Conservation (phyloP, 2,329 filamentous ascomycete genomes). For the Chaetomiaceae sp. region DNA sequence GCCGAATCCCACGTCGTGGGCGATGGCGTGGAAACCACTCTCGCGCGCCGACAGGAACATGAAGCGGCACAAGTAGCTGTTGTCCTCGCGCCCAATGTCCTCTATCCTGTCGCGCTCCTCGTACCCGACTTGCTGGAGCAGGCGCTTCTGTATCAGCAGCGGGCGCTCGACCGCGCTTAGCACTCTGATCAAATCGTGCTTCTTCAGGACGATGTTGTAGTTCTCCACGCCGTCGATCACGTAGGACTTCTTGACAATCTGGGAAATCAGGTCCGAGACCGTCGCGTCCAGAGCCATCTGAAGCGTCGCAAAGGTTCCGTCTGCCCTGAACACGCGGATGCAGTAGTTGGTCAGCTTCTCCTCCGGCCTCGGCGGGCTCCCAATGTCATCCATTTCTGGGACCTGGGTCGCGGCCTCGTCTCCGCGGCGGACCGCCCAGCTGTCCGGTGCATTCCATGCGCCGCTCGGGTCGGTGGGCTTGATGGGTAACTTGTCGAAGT, state of each 20-base stretch:
- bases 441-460: constrained; percentile 90
- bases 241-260: constrained; percentile 91
- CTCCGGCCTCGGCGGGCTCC: constrained; percentile 63
- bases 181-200: constrained; percentile 83
- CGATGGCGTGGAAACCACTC: constrained; percentile 68
- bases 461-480: constrained; percentile 35
- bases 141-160: constrained; percentile 82
- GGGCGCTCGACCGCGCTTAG: constrained; percentile 75
- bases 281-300: constrained; percentile 79
- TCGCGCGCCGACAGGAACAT: constrained; percentile 89
- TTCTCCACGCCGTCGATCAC: constrained; percentile 86
- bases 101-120: constrained; percentile 81
- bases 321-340: constrained; percentile 89
- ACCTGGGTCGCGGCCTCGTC: constrained; percentile 57
- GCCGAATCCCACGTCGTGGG: constrained; percentile 75
- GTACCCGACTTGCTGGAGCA: constrained; percentile 90
- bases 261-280: constrained; percentile 80
- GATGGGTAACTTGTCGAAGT: constrained; percentile 36
- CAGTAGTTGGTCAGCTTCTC: constrained; percentile 77
- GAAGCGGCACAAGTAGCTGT: constrained; percentile 94
- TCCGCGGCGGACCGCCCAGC: constrained; percentile 83
- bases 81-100: constrained; percentile 92
- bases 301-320: constrained; percentile 90
- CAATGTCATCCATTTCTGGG: constrained; percentile 64
- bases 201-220: constrained; percentile 92